Evolutionary conservation across 371 early-diverging fungal genomes (phyloP).

Genomic region (Saksenaea vasiformis): DNA sequence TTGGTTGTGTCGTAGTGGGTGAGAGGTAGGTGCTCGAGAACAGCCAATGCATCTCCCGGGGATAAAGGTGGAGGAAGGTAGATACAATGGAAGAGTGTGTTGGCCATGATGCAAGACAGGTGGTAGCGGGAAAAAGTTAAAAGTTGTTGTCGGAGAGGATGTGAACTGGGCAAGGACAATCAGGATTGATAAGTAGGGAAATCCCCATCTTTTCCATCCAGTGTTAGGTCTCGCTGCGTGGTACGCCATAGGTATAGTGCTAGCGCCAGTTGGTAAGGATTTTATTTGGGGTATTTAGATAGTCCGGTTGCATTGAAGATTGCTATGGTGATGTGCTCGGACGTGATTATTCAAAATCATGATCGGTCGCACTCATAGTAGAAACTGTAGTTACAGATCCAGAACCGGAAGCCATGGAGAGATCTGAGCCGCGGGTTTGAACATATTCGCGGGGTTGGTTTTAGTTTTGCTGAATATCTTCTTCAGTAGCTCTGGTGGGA

Average conservation of each 20-base stretch:
- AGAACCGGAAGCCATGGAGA: no score
- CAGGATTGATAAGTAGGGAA: background rate
- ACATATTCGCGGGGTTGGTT: background rate
- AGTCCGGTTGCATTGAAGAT: background rate
- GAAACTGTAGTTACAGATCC: no score
- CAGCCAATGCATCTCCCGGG: background rate
- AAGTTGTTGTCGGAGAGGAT: background rate
- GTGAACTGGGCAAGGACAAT: background rate
- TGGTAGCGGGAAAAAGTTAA: background rate
- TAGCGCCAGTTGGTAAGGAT: conserved; percentile 14
- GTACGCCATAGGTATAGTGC: conserved; percentile 12
- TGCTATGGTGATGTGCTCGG: background rate
- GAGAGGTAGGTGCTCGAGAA: conserved; percentile 2
- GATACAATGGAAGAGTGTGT: conserved; percentile 10
- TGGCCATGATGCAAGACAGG: conserved; percentile 5
- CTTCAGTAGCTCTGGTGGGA: background rate
- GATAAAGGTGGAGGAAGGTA: conserved; percentile 12
- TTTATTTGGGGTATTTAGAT: background rate
- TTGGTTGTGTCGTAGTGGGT: background rate
- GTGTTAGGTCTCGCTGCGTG: background rate
- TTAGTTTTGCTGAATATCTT: background rate
- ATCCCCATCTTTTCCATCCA: conserved; percentile 11
- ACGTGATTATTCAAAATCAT: background rate
- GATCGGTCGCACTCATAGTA: no score
- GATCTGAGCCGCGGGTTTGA: no score